A percentile compares a stretch with the other conserved stretches of the same genome.
Evolutionary conservation across 169 alveolate species (phyloP).

Genomic region (Plasmodium vivax): DNA sequence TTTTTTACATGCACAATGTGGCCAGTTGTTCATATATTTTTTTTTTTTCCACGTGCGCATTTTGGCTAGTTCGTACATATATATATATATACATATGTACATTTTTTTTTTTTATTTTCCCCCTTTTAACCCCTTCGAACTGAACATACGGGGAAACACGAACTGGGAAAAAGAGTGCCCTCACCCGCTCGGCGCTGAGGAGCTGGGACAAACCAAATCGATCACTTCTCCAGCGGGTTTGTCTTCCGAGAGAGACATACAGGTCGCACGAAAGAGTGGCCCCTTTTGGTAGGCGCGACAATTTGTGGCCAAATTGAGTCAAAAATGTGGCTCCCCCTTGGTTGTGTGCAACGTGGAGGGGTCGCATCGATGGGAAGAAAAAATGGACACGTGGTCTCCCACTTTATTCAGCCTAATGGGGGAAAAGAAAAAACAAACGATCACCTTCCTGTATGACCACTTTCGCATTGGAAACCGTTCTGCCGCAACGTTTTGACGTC

Average conservation of each 20-base stretch:
- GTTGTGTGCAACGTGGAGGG: not conserved
- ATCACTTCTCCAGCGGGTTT: not conserved
- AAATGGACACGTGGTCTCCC: not conserved
- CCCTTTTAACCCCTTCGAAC: not conserved
- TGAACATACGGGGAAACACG: not conserved
- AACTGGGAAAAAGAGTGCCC: not conserved
- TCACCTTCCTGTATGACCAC: not conserved
- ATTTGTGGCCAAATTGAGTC: not conserved
- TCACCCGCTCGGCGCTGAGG: not conserved
- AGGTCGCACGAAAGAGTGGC: not conserved
- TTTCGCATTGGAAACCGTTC: not conserved
- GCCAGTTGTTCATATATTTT: not conserved
- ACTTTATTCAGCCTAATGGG: not conserved
- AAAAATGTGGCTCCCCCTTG: not conserved
- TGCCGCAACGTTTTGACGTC: not conserved
- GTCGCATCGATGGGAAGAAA: not conserved
- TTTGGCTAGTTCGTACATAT: not conserved
- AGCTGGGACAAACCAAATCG: not conserved
- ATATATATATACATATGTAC: no score
- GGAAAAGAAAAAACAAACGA: not conserved
- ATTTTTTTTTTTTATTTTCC: not conserved
- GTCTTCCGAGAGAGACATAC: not conserved
- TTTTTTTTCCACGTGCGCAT: not conserved
- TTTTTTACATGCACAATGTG: not conserved
- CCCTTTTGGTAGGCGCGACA: not conserved